Percentiles rank a stretch among this genome's conserved stretches.
These are phyloP conservation scores for Alnus glutinosa DNA, from an alignment of 306 rosid species.

Conservation along the genomic window DNA sequence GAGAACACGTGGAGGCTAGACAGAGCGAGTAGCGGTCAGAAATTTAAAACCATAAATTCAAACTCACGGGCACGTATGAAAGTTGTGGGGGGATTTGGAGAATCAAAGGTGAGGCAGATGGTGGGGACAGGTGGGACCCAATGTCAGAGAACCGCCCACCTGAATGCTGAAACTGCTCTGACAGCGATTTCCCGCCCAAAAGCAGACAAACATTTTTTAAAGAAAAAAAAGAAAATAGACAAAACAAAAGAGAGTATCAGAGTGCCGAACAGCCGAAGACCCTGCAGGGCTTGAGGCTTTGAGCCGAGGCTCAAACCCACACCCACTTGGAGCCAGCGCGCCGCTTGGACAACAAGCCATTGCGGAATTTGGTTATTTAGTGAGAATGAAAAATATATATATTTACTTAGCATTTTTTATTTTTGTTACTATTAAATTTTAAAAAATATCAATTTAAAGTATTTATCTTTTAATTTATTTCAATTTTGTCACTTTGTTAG, in stretches of 20 bases:
- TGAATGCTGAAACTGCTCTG: constrained; percentile 39
- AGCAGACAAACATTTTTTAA: neutral
- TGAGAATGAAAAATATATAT: no score
- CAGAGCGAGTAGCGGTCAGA: neutral
- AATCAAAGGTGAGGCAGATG: neutral
- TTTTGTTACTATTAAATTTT: no score
- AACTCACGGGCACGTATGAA: constrained; percentile 26
- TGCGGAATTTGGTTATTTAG: no score
- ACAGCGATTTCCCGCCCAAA: constrained; percentile 52
- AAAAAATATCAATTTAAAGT: no score
- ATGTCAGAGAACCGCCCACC: constrained; percentile 34
- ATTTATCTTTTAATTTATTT: no score
- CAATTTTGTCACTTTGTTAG: no score
- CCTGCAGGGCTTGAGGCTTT: no score
- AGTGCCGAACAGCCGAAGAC: no score
- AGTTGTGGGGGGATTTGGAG: neutral
- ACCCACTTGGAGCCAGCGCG: neutral
- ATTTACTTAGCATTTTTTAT: no score
- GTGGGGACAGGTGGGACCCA: constrained; percentile 39
- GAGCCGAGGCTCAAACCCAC: neutral
- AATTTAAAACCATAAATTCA: neutral
- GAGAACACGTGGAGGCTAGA: neutral
- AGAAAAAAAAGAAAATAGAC: neutral
- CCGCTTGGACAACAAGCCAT: no score
- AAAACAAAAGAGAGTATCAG: no score